Percentiles rank a stretch among this genome's conserved stretches.
Conservation (phyloP, 805 yeast genomes). For the Myxozyma melibiosi region DNA sequence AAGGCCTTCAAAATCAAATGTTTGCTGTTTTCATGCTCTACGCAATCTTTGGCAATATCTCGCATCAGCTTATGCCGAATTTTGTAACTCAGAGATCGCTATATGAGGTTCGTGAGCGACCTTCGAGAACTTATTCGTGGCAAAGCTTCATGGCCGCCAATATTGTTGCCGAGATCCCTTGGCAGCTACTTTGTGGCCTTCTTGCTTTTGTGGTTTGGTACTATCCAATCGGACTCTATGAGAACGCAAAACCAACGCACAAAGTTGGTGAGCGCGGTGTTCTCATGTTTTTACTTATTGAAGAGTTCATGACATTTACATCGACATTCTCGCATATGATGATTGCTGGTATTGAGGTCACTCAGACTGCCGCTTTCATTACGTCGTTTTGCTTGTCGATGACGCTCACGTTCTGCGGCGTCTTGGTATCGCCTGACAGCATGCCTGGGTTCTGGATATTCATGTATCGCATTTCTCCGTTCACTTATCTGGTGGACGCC, state of each 20-base stretch:
- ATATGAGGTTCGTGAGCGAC: slow-evolving; percentile 73
- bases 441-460: slow-evolving; percentile 87
- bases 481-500: slow-evolving; percentile 67
- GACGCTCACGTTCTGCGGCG: slow-evolving; percentile 68
- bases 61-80: slow-evolving; percentile 65
- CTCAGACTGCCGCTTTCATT: slow-evolving; percentile 34
- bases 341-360: slow-evolving; percentile 37
- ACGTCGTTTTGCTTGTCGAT: slow-evolving; percentile 53
- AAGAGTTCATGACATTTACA: slow-evolving; percentile 43
- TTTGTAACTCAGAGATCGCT: slow-evolving; percentile 63
- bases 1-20: slow-evolving; percentile 82
- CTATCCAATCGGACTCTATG: slow-evolving; percentile 57
- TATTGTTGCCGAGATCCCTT: slow-evolving; percentile 66
- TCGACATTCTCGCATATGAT: slow-evolving; percentile 61
- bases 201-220: slow-evolving; percentile 58
- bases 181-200: slow-evolving; percentile 62
- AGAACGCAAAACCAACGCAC: slow-evolving; percentile 55
- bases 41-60: slow-evolving; percentile 56
- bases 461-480: slow-evolving; percentile 75
- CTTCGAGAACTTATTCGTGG: slow-evolving; percentile 73
- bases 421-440: slow-evolving; percentile 54
- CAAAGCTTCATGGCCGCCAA: slow-evolving; percentile 61
- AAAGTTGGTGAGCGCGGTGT: slow-evolving; percentile 53
- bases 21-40: slow-evolving; percentile 71
- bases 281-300: slow-evolving; percentile 39